Conservation (phyloP, 2,329 filamentous ascomycete genomes). For the Pseudogymnoascus sp. region DNA sequence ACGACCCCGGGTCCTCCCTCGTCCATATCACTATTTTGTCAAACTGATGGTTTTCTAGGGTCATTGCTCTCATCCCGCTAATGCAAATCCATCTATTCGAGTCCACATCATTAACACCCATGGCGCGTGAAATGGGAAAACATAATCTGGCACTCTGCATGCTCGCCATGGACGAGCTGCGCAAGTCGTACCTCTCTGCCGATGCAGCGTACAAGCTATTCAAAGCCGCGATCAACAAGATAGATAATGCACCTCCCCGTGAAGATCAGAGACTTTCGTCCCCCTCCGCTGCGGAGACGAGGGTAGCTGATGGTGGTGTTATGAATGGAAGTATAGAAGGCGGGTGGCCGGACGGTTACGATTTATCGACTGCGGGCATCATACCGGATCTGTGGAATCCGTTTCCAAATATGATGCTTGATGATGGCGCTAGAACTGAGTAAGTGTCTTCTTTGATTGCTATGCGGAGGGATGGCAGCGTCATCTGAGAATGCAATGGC, state of each 20-base stretch:
- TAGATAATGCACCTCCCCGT: neutral
- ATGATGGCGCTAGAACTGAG: neutral
- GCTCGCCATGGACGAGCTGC: constrained; percentile 28
- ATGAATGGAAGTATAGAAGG: neutral
- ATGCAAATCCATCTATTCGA: constrained; percentile 29
- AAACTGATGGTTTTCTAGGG: constrained; percentile 14
- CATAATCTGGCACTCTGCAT: constrained; percentile 29
- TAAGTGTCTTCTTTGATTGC: neutral
- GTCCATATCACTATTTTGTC: neutral
- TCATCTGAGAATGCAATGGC: neutral
- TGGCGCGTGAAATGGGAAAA: constrained; percentile 24
- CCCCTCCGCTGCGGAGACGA: neutral
- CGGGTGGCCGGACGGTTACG: neutral
- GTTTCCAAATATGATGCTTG: neutral
- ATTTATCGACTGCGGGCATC: neutral
- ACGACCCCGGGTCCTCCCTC: neutral
- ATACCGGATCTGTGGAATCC: neutral
- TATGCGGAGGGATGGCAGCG: neutral
- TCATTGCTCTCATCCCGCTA: constrained; percentile 25
- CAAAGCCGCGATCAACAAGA: neutral
- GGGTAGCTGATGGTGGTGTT: neutral
- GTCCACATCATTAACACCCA: constrained; percentile 21
- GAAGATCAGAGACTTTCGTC: neutral
- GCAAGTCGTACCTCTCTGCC: constrained; percentile 23
- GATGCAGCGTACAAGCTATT: neutral